phyloP scores from a whole-genome alignment of 2,329 filamentous ascomycete genomes.

The Calonectria leucothoes region DNA sequence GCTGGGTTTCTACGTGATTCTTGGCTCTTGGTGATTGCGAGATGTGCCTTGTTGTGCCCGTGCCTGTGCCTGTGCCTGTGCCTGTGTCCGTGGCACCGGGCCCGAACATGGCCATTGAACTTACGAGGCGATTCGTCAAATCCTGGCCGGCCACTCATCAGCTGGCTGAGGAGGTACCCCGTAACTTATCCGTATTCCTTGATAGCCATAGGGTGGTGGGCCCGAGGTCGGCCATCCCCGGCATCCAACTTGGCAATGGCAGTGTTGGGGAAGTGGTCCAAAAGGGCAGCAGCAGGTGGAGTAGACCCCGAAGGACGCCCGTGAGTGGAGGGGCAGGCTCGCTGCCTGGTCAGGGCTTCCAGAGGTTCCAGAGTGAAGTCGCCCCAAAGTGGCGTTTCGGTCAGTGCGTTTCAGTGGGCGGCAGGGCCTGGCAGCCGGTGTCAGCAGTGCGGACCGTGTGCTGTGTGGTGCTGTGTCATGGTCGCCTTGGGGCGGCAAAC shows the following conservation, averaged over 20 bases:
- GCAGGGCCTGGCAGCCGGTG: neutral
- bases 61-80: neutral
- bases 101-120: neutral
- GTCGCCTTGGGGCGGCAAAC: neutral
- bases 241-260: constrained; percentile 13
- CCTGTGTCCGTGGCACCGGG: neutral
- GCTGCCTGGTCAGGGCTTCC: neutral
- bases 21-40: neutral
- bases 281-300: constrained; percentile 16
- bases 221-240: constrained; percentile 16
- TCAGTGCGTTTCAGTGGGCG: constrained; percentile 13
- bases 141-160: neutral
- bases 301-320: constrained; percentile 6
- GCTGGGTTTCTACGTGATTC: neutral
- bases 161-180: neutral
- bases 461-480: too few relatives aligned
- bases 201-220: constrained; percentile 8
- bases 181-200: neutral
- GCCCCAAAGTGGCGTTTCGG: neutral
- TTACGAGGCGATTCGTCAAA: neutral
- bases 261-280: constrained; percentile 11
- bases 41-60: neutral
- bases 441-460: constrained; percentile 6
- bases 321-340: neutral
- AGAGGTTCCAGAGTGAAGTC: neutral